Conservation (phyloP, 2,329 filamentous ascomycete species). For the Diaporthe amygdali region DNA sequence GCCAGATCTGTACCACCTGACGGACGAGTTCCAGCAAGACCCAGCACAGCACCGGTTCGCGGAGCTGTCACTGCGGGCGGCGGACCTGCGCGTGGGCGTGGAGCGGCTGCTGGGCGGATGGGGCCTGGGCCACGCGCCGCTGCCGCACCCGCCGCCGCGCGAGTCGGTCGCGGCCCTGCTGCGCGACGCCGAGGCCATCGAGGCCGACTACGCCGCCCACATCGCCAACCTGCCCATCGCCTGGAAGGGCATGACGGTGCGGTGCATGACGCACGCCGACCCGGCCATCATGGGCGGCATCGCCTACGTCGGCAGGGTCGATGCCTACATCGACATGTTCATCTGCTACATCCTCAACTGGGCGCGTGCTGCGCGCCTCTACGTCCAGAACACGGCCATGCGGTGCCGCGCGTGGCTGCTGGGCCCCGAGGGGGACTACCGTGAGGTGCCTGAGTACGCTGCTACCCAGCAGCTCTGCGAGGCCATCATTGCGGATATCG, state of each 20-base stretch:
- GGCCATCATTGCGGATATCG: conserved; percentile 15
- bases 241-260: conserved; percentile 24
- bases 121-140: conserved; percentile 5
- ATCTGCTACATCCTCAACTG: conserved; percentile 26
- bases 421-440: conserved; percentile 20
- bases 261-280: conserved; percentile 9
- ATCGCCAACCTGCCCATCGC: conserved; percentile 9
- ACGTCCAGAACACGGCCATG: conserved; percentile 22
- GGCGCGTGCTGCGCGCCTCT: conserved; percentile 23
- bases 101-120: conserved; percentile 24
- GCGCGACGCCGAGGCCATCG: conserved; percentile 20
- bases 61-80: conserved; percentile 24
- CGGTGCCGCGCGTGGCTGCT: conserved; percentile 25
- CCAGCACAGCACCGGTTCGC: conserved; percentile 18
- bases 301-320: conserved; percentile 16
- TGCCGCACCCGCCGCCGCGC: neutral
- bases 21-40: conserved; percentile 18
- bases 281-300: conserved; percentile 21
- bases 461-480: neutral
- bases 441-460: conserved; percentile 15
- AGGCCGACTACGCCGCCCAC: conserved; percentile 24
- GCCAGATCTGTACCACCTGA: conserved; percentile 21
- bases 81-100: conserved; percentile 22
- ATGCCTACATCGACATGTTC: conserved; percentile 27
- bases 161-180: conserved; percentile 7